Percentiles rank a stretch among this genome's conserved stretches.
Conservation (phyloP, 257 asterid genomes). For the Petunia axillaris region DNA sequence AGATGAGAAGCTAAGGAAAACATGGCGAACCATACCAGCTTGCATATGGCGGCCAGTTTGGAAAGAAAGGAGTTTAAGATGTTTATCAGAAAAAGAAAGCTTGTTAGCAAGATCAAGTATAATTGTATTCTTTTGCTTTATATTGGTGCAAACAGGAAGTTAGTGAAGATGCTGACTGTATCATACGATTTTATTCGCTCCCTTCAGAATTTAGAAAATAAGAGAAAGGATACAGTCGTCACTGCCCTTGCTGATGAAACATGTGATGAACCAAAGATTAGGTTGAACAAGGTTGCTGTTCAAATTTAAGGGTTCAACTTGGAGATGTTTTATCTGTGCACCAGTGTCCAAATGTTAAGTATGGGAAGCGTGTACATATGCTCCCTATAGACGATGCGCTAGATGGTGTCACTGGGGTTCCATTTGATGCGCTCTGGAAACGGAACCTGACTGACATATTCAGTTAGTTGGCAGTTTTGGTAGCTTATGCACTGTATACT, state of each 20-base stretch:
- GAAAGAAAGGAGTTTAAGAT: no score
- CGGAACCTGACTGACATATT: slow-evolving; percentile 28
- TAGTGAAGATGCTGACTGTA: no score
- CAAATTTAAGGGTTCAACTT: slow-evolving; percentile 62
- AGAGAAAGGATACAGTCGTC: slow-evolving; percentile 82
- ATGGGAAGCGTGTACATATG: slow-evolving; percentile 51
- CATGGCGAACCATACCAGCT: no score
- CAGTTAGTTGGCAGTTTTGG: not conserved
- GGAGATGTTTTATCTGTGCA: slow-evolving; percentile 62
- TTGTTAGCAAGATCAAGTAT: no score
- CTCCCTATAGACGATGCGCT: slow-evolving; percentile 56
- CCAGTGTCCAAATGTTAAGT: slow-evolving; percentile 52
- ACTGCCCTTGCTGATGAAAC: slow-evolving; percentile 78
- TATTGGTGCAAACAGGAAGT: no score
- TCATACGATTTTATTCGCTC: no score
- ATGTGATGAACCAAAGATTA: slow-evolving; percentile 70
- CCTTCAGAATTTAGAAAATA: no score
- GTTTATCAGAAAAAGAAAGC: no score
- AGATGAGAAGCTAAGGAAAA: no score
- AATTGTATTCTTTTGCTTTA: no score
- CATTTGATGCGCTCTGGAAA: slow-evolving; percentile 46
- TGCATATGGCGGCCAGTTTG: no score
- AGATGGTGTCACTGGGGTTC: slow-evolving; percentile 56
- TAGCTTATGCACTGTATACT: not conserved
- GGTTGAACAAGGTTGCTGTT: slow-evolving; percentile 71